Evolutionary conservation across 2,329 filamentous ascomycete species (phyloP).

Genomic region (Calycina herbarum): DNA sequence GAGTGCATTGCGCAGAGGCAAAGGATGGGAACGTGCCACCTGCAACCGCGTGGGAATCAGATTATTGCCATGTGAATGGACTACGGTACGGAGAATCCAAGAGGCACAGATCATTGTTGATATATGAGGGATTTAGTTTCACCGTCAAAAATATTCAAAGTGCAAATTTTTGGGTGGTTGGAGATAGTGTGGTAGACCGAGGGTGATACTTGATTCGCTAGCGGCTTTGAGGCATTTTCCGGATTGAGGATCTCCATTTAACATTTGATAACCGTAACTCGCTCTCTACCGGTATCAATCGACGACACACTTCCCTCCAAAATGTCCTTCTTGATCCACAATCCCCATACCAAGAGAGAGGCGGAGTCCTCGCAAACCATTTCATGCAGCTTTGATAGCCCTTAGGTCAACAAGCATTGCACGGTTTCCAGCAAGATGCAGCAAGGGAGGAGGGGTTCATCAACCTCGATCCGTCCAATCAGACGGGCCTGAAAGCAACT

Average conservation of each 20-base stretch:
- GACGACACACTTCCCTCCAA: background rate
- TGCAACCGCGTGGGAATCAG: no score
- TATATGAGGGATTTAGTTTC: background rate
- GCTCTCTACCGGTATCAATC: background rate
- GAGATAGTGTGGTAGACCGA: no score
- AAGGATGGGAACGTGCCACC: no score
- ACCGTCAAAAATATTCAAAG: no score
- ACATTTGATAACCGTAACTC: background rate
- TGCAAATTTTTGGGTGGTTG: background rate
- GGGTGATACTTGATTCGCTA: background rate
- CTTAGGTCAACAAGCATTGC: background rate
- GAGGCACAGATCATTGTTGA: no score
- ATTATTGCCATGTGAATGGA: no score
- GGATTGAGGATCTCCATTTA: background rate
- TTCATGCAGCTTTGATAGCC: background rate
- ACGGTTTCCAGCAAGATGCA: background rate
- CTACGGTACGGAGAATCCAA: no score
- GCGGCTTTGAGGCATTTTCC: background rate
- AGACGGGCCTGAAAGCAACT: no score
- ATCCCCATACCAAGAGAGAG: background rate
- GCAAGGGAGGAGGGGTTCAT: background rate
- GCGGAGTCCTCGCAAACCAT: background rate
- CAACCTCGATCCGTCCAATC: background rate
- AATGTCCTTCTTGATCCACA: background rate
- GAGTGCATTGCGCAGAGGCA: no score